Evolutionary conservation across 495 filamentous ascomycete species (phyloP), one percentile per base, ranked within the genome.

Genomic region (Penicillium roqueforti): DNA sequence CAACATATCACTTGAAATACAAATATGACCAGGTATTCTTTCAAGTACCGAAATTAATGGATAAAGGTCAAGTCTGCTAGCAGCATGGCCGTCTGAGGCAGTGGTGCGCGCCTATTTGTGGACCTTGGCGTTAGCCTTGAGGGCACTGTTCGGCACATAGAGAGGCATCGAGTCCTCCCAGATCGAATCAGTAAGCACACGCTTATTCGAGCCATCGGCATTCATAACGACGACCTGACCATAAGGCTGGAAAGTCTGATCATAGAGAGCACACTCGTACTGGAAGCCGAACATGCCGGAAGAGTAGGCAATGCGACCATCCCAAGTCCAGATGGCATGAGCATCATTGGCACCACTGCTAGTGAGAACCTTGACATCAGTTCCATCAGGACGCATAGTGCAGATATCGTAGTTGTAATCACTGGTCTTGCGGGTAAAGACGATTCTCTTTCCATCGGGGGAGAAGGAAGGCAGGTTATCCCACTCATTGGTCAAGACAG

Each of bases 161-260:
- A 70, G 16, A 4, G 68, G 64, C 68, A 70, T 73, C 0, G 65
- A 67, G 28, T 72, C 67, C 49, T 68, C 69, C 69, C 69, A 70
- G n/a, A 68, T 61, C 1, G 58, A 62, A 28, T 73, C 58, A 8
- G 66, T 69, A 28, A 70, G 29, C 1, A 66, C 32, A 16, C 42
- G 46, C 59, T 66, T 71, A 41, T 73, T 68, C 5, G 56, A 47
- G 0, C 68, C 63, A 57, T 69, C 65, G 0, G 56, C 53, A 53
- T 73, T 53, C 66, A 71, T 71, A 11, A 66, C 50, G 41, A 69
- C 52, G 36, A 73, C 63, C 55, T 68, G 66, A 5, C 66, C 68
- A 41, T 71, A 69, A 4, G 65, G 66, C 63, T 73, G 66, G 50
- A 69, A 71, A 9, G 68, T 71, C 6, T 67, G 28, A 42, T 71